Conservation (phyloP, 2,329 filamentous ascomycete species). For the Hymenotorrendiella dingleyae region DNA sequence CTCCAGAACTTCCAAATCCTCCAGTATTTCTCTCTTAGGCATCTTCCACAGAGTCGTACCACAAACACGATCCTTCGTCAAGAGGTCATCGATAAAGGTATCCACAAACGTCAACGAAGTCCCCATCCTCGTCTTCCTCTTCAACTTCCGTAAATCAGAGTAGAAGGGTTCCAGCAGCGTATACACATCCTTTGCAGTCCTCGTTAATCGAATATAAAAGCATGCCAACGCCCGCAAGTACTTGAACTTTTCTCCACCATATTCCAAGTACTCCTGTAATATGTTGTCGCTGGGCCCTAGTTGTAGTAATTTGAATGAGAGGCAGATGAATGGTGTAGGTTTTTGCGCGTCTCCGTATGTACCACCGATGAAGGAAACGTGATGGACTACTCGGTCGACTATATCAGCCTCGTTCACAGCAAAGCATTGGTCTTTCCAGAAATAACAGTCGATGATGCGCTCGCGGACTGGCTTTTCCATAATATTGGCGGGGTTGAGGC, state of each 20-base stretch:
- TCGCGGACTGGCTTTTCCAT: conserved; percentile 95
- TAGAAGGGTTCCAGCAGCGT: conserved; percentile 74
- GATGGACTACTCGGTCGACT: conserved; percentile 81
- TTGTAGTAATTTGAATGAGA: conserved; percentile 91
- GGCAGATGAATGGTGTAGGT: conserved; percentile 86
- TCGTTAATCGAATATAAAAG: conserved; percentile 89
- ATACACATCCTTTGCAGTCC: conserved; percentile 77
- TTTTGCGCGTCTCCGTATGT: conserved; percentile 80
- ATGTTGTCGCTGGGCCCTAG: conserved; percentile 75
- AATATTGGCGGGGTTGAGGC: conserved; percentile 89
- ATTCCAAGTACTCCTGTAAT: conserved; percentile 71
- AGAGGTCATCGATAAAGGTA: conserved; percentile 86
- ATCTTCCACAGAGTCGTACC: conserved; percentile 91
- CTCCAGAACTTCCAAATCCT: conserved; percentile 85
- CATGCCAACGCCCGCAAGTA: conserved; percentile 85
- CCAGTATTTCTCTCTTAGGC: conserved; percentile 72
- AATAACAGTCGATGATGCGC: conserved; percentile 91
- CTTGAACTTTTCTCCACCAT: conserved; percentile 70
- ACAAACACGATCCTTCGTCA: conserved; percentile 84
- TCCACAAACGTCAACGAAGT: conserved; percentile 78
- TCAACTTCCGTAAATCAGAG: conserved; percentile 76
- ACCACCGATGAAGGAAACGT: conserved; percentile 77
- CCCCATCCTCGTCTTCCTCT: conserved; percentile 66
- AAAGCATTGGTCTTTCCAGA: conserved; percentile 99
- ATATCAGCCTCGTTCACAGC: conserved; percentile 80